phyloP scores from a whole-genome alignment of 345 rosid genomes.

The Lepidium sativum region DNA sequence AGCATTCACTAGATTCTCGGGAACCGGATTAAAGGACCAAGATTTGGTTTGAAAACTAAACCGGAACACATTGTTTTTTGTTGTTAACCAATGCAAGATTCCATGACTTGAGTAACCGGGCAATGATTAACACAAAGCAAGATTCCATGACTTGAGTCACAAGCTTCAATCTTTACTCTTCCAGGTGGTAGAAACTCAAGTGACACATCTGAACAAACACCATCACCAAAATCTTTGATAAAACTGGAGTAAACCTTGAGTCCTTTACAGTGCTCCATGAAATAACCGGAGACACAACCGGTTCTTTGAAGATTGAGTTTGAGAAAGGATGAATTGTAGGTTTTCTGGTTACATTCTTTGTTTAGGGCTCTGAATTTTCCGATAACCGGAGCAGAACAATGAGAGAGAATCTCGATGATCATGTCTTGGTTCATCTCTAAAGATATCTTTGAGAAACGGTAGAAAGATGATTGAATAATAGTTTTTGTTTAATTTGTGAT shows the following conservation, averaged over 20 bases:
- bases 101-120: not conserved
- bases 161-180: not conserved
- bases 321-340: not conserved
- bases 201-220: not conserved
- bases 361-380: not conserved
- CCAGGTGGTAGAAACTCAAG: conserved; percentile 1
- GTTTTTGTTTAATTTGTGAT: not conserved
- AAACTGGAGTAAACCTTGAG: not conserved
- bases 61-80: not conserved
- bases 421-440: not conserved
- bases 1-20: not conserved
- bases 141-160: conserved; percentile 12
- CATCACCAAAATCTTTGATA: not conserved
- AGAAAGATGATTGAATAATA: not conserved
- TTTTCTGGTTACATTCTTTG: not conserved
- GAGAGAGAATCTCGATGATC: not conserved
- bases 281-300: not conserved
- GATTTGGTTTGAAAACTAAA: conserved; percentile 6
- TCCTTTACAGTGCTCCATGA: not conserved
- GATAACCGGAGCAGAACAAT: not conserved
- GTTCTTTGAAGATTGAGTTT: not conserved
- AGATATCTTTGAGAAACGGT: not conserved
- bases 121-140: conserved; percentile 6
- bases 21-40: not conserved
- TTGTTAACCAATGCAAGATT: conserved; percentile 2